phyloP scores from a whole-genome alignment of 306 rosid genomes.

The Prunus kanzakura region DNA sequence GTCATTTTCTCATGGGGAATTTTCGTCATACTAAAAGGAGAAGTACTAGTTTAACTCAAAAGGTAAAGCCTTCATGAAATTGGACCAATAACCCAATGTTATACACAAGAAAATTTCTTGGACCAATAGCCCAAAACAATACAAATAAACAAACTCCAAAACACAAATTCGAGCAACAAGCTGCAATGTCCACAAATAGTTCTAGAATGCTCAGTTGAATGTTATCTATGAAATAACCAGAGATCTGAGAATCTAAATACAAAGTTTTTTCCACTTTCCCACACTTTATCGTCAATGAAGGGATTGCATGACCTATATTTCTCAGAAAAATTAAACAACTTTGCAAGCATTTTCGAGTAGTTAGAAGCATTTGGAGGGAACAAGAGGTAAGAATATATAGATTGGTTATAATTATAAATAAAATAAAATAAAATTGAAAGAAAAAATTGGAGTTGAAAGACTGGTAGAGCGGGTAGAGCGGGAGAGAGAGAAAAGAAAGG shows the following conservation, averaged over 20 bases:
- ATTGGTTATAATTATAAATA: background rate
- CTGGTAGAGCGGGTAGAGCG: background rate
- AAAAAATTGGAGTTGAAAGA: background rate
- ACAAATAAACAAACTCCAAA: background rate
- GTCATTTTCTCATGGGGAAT: background rate
- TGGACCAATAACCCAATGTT: background rate
- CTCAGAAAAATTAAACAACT: background rate
- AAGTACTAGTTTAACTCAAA: background rate
- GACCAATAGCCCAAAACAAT: background rate
- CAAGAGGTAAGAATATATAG: background rate
- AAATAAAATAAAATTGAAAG: background rate
- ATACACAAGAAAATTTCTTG: background rate
- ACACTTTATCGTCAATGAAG: background rate
- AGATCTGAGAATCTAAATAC: conserved; percentile 8
- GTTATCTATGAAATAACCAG: background rate
- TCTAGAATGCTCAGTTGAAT: background rate
- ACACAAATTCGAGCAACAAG: background rate
- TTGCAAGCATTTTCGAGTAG: background rate
- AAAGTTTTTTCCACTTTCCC: background rate
- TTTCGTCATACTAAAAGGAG: background rate
- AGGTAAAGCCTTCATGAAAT: background rate
- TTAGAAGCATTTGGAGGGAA: background rate
- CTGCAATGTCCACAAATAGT: background rate
- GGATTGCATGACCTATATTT: background rate
- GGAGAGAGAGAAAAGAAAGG: background rate